Base-by-base conservation (phyloP, 2,329 filamentous ascomycete species). In the Dothistroma pini region DNA sequence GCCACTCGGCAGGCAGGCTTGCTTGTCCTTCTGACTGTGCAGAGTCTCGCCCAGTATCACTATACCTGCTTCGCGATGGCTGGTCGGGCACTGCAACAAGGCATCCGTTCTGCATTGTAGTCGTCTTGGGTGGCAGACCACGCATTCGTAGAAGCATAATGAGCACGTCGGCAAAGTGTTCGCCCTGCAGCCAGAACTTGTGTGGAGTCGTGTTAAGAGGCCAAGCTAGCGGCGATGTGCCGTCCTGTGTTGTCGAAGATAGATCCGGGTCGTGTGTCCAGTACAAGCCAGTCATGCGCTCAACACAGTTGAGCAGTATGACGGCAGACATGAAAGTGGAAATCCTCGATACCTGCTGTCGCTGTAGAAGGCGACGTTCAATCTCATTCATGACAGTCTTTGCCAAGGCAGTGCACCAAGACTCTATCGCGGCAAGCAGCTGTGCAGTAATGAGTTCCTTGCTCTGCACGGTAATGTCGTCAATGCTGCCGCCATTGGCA, bases 61-160 rank as follows among this genome's bases (percentile, higher is more conserved):
- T 44, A 5, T n/a, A 7, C n/a, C n/a, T n/a, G 41, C 8, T 19
- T 6, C 41, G 41, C n/a, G 16, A n/a, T 44, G 41, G 41, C 14
- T 31, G 25, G 25, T 49, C 49, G 14, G 48, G 56, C 19, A 31
- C 50, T 2, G 58, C 53, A 22, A 63, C n/a, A 31, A 63, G 16
- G 11, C 22, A 52, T 14, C 62, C 62, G 9, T 57, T 52, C 9
- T 31, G 7, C 8, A 12, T 25, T 4, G 53, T 34, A 4, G n/a
- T 57, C 6, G 75, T 77, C 55, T 75, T 76, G 0, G 79, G 79
- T 4, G 76, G 77, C 4, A 81, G 74, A 12, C 74, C 75, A 7
- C 84, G 81, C 80, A 86, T 84, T 64, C 81, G 81, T 53, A 86
- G 74, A 34, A 86, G 73, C 77, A 84, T 84, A 59, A 81, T 78